Evolutionary conservation across 2,329 filamentous ascomycete genomes (phyloP), one percentile per base, ranked within the genome.

Genomic region (Fusarium kyushuense): DNA sequence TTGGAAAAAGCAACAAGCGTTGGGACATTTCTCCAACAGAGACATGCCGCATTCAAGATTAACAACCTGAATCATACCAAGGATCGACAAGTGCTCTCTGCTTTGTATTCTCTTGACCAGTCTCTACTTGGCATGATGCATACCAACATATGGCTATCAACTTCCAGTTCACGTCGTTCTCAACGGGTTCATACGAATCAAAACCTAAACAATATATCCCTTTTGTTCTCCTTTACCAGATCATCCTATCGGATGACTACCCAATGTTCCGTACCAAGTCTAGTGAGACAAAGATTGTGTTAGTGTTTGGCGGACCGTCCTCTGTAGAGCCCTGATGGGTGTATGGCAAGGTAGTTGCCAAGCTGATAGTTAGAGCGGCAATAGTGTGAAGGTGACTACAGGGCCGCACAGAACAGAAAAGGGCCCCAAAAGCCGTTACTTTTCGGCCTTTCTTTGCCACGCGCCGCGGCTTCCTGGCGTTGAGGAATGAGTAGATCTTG

Each of bases 401-500:
- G 29, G 27, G 45, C n/a, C 33, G 10, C 38, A 62, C 53, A 65
- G 49, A 40, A 27, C 23, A 53, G 47, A 32, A 25, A 54, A 32
- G 32, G 48, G 42, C 45, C 57, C 40, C 40, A 32, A 66, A 48
- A 69, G 25, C 53, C 48, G 47, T 47, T 35, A 56, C 32, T 35
- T 53, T 54, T 69, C 65, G 65, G 65, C 61, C 48, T 52, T 40
- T 54, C 40, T 63, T 63, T 67, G 60, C 65, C 65, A 69, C 56
- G 65, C 61, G 63, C 47, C 40, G 21, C 48, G 35, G 41, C 59
- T 57, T 57, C 54, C 29, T 41, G 49, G 46, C 65, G 43, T 51
- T 38, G 13, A 62, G 65, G 65, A 65, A 68, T 68, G 65, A 17
- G 61, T 33, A 65, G 60, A 68, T 68, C 65, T 45, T 68, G 65